Evolutionary conservation across 345 rosid species (phyloP), one percentile per base, ranked within the genome.

Genomic region (Eucalyptus tenuipes): DNA sequence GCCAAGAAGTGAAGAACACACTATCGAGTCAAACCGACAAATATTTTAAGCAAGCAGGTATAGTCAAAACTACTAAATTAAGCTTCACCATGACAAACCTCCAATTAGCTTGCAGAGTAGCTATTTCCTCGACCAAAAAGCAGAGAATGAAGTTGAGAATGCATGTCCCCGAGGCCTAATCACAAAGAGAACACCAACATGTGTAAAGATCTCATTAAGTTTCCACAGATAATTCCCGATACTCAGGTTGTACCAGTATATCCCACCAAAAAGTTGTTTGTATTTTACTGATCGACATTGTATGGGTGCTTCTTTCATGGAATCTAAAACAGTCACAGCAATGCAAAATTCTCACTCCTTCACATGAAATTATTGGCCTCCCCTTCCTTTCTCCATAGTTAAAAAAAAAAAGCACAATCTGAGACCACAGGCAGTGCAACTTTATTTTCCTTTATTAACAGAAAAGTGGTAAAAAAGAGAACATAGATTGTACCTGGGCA

Each of bases 321-420:
- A 87, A 53, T 31, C 89, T 90, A 89, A 90, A 89, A 89, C 49
- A 91, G 91, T 92, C 91, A 88, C 89, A 86, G 64, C 88, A 89
- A 88, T 42, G 87, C 90, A 87, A 88, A 88, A 24, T 66, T 20
- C 57, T n/a, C 88, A 20, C 45, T 75, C 6, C 14, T 75, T 90
- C 91, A 88, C 90, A 87, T 87, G 90, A 86, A 91, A 93, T 92
- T 92, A 91, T 91, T 91, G 93, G 91, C 90, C 89, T 49, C 88
- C 81, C 87, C 89, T 48, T 85, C 87, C 86, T 87, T 88, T 37
- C 57, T 61, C 87, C 81, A 84, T 87, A 84, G 86, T 75, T 81
- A 31, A 81, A 75, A 61, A 86, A 24, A 31, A 86, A 40, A 86
- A 44, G 86, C 87, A 50, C 37, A 85, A 86, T n/a, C 82, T 37